Percentiles rank a stretch among this genome's conserved stretches.
Evolutionary conservation across 441 rosid genomes (phyloP).

Genomic region (Kokia cookei): DNA sequence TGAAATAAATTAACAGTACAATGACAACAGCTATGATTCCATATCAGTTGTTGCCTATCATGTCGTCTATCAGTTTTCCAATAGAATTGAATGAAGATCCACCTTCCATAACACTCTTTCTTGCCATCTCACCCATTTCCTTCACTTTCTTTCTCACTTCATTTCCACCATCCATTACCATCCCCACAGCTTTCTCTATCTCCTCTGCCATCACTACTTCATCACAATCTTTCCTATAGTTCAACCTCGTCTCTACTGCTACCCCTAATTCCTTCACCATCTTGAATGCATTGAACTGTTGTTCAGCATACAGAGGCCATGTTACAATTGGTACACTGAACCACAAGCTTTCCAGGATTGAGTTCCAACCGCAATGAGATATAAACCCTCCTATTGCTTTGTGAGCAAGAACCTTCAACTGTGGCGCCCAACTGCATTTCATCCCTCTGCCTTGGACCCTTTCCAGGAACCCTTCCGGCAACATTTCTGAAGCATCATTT

Average conservation of each 20-base stretch:
- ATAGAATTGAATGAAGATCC: slow-evolving; percentile 35
- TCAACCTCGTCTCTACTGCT: slow-evolving; percentile 40
- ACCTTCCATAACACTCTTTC: slow-evolving; percentile 26
- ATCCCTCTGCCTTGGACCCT: slow-evolving; percentile 32
- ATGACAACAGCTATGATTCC: background rate
- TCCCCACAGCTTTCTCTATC: slow-evolving; percentile 22
- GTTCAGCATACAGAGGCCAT: slow-evolving; percentile 52
- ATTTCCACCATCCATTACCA: slow-evolving; percentile 26
- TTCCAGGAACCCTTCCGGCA: slow-evolving; percentile 32
- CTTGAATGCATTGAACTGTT: slow-evolving; percentile 42
- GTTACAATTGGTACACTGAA: slow-evolving; percentile 41
- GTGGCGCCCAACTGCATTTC: slow-evolving; percentile 45
- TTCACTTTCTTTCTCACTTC: slow-evolving; percentile 30
- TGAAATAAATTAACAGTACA: too few species aligned
- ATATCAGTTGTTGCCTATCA: slow-evolving; percentile 5
- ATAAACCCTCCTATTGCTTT: slow-evolving; percentile 39
- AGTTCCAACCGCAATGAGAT: slow-evolving; percentile 60
- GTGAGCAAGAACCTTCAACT: slow-evolving; percentile 37
- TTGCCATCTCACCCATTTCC: slow-evolving; percentile 27
- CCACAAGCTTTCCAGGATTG: slow-evolving; percentile 46
- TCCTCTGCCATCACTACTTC: slow-evolving; percentile 27
- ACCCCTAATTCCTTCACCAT: slow-evolving; percentile 38
- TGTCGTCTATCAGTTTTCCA: slow-evolving; percentile 21
- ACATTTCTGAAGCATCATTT: background rate
- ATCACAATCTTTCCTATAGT: slow-evolving; percentile 9